Evolutionary conservation across 768 basidiomycete species (phyloP).

Genomic region (Agrocybe pediades): DNA sequence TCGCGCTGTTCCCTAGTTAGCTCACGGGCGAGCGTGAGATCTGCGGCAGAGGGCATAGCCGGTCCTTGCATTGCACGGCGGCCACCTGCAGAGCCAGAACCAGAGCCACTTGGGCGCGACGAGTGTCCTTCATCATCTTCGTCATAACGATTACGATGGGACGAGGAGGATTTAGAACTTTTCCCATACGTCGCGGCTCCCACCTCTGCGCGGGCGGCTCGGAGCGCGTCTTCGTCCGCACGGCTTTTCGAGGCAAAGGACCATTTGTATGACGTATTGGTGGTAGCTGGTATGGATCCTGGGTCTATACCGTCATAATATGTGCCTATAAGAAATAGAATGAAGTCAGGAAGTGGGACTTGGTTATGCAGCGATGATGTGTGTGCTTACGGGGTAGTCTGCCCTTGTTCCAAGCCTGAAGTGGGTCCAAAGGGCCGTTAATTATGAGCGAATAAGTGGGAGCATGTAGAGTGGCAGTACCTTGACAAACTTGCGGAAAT

Average conservation of each 20-base stretch:
- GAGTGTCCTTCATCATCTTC: constrained; percentile 18
- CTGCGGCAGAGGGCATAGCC: constrained; percentile 66
- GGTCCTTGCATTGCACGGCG: constrained; percentile 57
- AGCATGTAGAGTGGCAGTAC: constrained; percentile 33
- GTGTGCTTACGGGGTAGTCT: constrained; percentile 64
- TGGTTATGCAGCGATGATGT: not conserved
- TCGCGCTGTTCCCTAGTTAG: constrained; percentile 49
- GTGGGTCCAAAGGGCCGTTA: not conserved
- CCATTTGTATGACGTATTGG: constrained; percentile 88
- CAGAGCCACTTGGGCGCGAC: constrained; percentile 23
- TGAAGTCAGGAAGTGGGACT: not conserved
- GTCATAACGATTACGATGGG: constrained; percentile 23
- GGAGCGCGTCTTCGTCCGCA: constrained; percentile 62
- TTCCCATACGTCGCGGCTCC: constrained; percentile 46
- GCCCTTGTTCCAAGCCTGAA: constrained; percentile 81
- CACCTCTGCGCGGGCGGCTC: constrained; percentile 60
- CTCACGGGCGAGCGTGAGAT: constrained; percentile 73
- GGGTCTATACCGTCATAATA: constrained; percentile 60
- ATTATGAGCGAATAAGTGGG: not conserved
- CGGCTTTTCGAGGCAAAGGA: constrained; percentile 73
- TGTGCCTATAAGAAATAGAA: constrained; percentile 17
- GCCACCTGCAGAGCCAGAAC: constrained; percentile 15
- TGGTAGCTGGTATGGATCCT: constrained; percentile 54
- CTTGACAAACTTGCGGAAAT: constrained; percentile 93
- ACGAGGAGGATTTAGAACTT: constrained; percentile 16